These are phyloP conservation scores for Cercospora sp. DNA, from an alignment of 2,329 filamentous ascomycete species.

Conservation along the genomic window DNA sequence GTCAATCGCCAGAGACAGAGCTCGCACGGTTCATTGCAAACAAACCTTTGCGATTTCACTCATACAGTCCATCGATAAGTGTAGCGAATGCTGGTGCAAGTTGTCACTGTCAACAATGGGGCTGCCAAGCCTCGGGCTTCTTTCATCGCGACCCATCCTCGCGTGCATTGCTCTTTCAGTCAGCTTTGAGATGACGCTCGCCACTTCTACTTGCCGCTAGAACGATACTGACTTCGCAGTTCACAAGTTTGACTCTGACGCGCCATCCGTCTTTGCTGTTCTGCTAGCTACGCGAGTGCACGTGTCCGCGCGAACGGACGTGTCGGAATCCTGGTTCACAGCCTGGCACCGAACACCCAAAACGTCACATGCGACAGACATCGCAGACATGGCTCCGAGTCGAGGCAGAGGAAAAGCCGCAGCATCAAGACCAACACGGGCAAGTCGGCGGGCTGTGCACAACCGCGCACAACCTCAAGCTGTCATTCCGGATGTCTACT, in stretches of 20 bases:
- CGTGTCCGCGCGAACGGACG: background rate
- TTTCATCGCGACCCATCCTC: background rate
- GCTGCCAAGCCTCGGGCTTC: background rate
- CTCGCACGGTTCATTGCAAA: background rate
- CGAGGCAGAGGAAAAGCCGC: constrained; percentile 33
- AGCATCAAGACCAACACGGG: constrained; percentile 1
- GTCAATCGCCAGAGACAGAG: background rate
- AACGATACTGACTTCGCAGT: background rate
- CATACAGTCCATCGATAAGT: background rate
- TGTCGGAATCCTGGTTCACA: background rate
- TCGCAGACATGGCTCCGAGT: constrained; percentile 34
- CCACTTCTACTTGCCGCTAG: background rate
- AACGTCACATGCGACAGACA: background rate
- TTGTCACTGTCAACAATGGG: background rate
- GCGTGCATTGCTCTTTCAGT: background rate
- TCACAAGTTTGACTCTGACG: background rate
- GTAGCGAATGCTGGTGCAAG: background rate
- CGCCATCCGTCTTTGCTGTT: background rate
- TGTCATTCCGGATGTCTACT: constrained; percentile 31
- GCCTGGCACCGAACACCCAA: background rate
- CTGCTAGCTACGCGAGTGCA: background rate
- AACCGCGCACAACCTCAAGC: constrained; percentile 14
- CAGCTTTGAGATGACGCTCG: background rate
- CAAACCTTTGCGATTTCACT: background rate
- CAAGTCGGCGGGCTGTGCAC: constrained; percentile 21